These are phyloP conservation scores for Asterochloris erici DNA, from an alignment of 139 green algal species.

Conservation along the genomic window DNA sequence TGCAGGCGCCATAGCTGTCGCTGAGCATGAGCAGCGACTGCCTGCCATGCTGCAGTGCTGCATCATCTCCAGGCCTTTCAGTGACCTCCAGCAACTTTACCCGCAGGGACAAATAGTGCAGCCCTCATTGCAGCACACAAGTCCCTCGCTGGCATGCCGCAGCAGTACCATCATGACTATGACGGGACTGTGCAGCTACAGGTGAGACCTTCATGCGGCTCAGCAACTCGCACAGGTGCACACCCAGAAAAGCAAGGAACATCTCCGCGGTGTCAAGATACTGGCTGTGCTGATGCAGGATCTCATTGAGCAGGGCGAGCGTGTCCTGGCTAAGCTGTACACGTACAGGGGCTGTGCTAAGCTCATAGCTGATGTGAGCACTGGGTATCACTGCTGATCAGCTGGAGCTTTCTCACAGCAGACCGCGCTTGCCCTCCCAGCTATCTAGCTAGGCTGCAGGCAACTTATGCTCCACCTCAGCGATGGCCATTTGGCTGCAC, in stretches of 20 bases:
- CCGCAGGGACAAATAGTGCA: neutral
- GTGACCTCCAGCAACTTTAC: too few species aligned
- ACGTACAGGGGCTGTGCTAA: slow-evolving; percentile 4
- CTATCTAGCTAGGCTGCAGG: neutral
- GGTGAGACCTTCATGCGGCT: neutral
- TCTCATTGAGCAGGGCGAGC: neutral
- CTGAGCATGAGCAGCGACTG: too few species aligned
- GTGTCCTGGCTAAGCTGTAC: neutral
- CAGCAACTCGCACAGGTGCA: neutral
- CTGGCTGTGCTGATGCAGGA: neutral
- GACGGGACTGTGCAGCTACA: slow-evolving; percentile 5
- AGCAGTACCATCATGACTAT: slow-evolving; percentile 4
- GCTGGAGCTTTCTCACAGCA: neutral
- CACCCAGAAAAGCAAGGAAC: neutral
- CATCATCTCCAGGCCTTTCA: too few species aligned
- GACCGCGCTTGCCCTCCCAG: neutral
- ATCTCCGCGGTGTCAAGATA: neutral
- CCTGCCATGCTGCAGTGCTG: too few species aligned
- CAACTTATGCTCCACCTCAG: neutral
- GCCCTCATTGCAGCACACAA: neutral
- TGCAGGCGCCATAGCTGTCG: too few species aligned
- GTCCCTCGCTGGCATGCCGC: neutral
- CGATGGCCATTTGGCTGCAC: neutral
- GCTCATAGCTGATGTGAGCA: too few species aligned
- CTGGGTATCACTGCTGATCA: too few species aligned